Conservation (phyloP, 371 early-diverging fungal species). For the Rhizopus stolonifer region DNA sequence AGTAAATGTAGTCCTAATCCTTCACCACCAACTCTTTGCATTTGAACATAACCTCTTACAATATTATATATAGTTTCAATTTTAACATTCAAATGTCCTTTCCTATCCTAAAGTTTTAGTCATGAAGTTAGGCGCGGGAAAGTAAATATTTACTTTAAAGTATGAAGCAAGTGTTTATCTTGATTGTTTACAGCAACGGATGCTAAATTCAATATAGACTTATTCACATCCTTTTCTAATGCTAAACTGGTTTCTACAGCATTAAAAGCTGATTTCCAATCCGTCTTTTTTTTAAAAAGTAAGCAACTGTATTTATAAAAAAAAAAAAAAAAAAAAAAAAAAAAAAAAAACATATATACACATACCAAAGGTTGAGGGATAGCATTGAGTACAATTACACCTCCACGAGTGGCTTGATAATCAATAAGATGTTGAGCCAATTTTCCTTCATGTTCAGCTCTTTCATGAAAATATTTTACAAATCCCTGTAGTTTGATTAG, state of each 20-base stretch:
- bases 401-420: slow-evolving; percentile 66
- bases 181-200: slow-evolving; percentile 44
- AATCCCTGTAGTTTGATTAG: slow-evolving; percentile 47
- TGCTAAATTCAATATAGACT: slow-evolving; percentile 56
- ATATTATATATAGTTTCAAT: slow-evolving; percentile 51
- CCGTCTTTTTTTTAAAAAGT: too few species aligned
- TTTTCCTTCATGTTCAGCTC: slow-evolving; percentile 52
- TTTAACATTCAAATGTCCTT: slow-evolving; percentile 34
- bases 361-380: slow-evolving; percentile 41
- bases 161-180: slow-evolving; percentile 60
- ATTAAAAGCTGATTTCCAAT: slow-evolving; percentile 38
- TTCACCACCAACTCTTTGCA: slow-evolving; percentile 52
- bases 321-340: neutral
- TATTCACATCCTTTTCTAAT: slow-evolving; percentile 60
- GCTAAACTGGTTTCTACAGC: slow-evolving; percentile 42
- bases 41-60: slow-evolving; percentile 48
- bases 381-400: slow-evolving; percentile 39
- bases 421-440: slow-evolving; percentile 56
- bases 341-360: neutral
- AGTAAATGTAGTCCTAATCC: slow-evolving; percentile 52
- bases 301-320: slow-evolving; percentile 7
- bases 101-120: slow-evolving; percentile 11
- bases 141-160: slow-evolving; percentile 43
- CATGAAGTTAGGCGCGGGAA: neutral
- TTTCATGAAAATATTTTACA: slow-evolving; percentile 56